Percentiles rank a stretch among this genome's conserved stretches.
Evolutionary conservation across 2,329 filamentous ascomycete genomes (phyloP).

Genomic region (Acephala macrosclerotiorum): DNA sequence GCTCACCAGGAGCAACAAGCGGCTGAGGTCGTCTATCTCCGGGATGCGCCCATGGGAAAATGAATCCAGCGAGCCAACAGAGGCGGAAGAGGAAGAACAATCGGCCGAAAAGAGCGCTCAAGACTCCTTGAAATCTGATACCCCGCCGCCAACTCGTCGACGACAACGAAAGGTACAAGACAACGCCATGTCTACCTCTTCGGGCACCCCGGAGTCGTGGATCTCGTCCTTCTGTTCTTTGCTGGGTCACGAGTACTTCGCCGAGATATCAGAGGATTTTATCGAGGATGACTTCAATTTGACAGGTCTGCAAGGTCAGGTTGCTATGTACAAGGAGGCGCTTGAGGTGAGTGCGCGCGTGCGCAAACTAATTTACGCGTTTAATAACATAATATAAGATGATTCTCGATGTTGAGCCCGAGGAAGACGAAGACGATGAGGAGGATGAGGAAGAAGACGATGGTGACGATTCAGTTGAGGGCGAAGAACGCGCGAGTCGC

Average conservation of each 20-base stretch:
- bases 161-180: not conserved
- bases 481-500: slow-evolving; percentile 58
- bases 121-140: not conserved
- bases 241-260: slow-evolving; percentile 97
- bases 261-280: slow-evolving; percentile 97
- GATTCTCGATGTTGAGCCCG: slow-evolving; percentile 97
- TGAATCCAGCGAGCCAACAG: too few relatives aligned
- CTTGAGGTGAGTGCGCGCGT: slow-evolving; percentile 67
- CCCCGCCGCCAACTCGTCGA: not conserved
- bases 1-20: too few relatives aligned
- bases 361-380: not conserved
- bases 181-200: slow-evolving; percentile 43
- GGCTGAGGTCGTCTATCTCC: too few relatives aligned
- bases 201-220: slow-evolving; percentile 77
- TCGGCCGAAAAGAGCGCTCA: not conserved
- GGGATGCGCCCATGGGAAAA: too few relatives aligned
- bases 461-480: slow-evolving; percentile 72
- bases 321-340: slow-evolving; percentile 98
- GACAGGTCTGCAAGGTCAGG: slow-evolving; percentile 92
- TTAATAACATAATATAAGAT: slow-evolving; percentile 61
- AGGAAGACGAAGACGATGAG: slow-evolving; percentile 89
- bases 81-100: too few relatives aligned
- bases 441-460: slow-evolving; percentile 74
- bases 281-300: slow-evolving; percentile 99
- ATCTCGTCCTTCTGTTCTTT: slow-evolving; percentile 97